These are phyloP conservation scores for Phytopythium delawarense DNA, from an alignment of 352 stramenopile species.

Conservation along the genomic window DNA sequence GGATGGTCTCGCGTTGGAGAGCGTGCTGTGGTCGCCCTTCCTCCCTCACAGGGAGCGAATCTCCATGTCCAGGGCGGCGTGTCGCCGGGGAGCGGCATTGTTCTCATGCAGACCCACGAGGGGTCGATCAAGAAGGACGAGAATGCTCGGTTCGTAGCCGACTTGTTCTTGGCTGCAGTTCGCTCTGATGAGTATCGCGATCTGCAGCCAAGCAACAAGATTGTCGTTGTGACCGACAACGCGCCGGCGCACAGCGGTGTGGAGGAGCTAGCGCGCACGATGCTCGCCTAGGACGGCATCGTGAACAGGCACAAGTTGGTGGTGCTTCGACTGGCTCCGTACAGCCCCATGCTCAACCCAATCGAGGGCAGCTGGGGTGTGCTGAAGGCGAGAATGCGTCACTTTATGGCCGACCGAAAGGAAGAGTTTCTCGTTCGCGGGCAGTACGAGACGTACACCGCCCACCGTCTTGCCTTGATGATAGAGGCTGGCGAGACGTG, in stretches of 20 bases:
- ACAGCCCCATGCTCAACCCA: slow-evolving; percentile 22
- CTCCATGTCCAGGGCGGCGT: slow-evolving; percentile 11
- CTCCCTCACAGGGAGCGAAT: slow-evolving; percentile 15
- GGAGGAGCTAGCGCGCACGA: slow-evolving; percentile 4
- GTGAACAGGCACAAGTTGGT: slow-evolving; percentile 9
- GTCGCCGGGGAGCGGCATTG: slow-evolving; percentile 2
- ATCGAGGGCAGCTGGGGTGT: slow-evolving; percentile 19
- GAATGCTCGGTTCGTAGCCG: slow-evolving; percentile 16
- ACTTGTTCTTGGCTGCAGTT: slow-evolving; percentile 14
- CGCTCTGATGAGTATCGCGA: slow-evolving; percentile 11
- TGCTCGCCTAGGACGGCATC: slow-evolving; percentile 11
- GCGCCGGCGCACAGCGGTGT: slow-evolving; percentile 10
- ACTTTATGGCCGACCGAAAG: slow-evolving; percentile 6
- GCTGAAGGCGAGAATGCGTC: slow-evolving; percentile 13
- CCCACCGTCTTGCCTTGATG: slow-evolving; percentile 2
- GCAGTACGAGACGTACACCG: slow-evolving; percentile 7
- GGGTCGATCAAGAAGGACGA: slow-evolving; percentile 14
- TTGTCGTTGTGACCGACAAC: slow-evolving; percentile 21
- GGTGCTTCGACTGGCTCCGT: slow-evolving; percentile 7
- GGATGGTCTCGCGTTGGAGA: slow-evolving; percentile 10
- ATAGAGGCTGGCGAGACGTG: slow-evolving; percentile 1
- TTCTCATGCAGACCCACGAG: slow-evolving; percentile 16
- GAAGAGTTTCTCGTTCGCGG: slow-evolving; percentile 12
- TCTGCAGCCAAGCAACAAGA: slow-evolving; percentile 7
- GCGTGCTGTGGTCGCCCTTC: slow-evolving; percentile 6